phyloP scores from a whole-genome alignment of 768 basidiomycete genomes.

The Hypsizygus marmoreus region DNA sequence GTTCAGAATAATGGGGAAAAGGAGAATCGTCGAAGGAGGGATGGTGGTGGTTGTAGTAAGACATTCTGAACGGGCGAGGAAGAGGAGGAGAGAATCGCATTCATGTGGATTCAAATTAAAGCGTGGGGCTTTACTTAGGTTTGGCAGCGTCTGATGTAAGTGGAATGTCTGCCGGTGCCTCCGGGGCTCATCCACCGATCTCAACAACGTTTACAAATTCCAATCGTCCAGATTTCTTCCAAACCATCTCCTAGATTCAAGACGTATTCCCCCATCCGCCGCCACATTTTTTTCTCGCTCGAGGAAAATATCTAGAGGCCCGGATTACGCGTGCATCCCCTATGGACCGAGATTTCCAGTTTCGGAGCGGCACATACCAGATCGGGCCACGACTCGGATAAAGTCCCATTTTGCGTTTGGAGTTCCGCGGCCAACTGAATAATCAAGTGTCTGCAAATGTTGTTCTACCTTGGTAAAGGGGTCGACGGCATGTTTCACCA shows the following conservation, averaged over 20 bases:
- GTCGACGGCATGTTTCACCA: too few relatives aligned
- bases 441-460: too few relatives aligned
- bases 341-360: constrained; percentile 18
- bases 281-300: neutral
- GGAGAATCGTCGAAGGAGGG: neutral
- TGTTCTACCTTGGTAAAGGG: too few relatives aligned
- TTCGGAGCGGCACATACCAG: constrained; percentile 29
- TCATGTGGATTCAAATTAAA: constrained; percentile 25
- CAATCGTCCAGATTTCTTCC: too few relatives aligned
- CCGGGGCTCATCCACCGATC: constrained; percentile 2
- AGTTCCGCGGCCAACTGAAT: too few relatives aligned
- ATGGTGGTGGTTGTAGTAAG: constrained; percentile 7
- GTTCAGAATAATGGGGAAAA: neutral
- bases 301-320: too few relatives aligned
- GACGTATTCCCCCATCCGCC: neutral
- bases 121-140: constrained; percentile 31
- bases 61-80: constrained; percentile 8
- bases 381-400: constrained; percentile 7
- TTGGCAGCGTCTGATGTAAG: constrained; percentile 34
- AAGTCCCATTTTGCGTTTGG: too few relatives aligned
- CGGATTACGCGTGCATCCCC: too few relatives aligned
- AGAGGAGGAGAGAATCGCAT: constrained; percentile 3
- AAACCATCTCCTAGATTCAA: neutral
- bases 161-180: constrained; percentile 22
- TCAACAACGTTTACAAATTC: too few relatives aligned